Conservation (phyloP, 208 protist species). For the Wallacemonas sp. region DNA sequence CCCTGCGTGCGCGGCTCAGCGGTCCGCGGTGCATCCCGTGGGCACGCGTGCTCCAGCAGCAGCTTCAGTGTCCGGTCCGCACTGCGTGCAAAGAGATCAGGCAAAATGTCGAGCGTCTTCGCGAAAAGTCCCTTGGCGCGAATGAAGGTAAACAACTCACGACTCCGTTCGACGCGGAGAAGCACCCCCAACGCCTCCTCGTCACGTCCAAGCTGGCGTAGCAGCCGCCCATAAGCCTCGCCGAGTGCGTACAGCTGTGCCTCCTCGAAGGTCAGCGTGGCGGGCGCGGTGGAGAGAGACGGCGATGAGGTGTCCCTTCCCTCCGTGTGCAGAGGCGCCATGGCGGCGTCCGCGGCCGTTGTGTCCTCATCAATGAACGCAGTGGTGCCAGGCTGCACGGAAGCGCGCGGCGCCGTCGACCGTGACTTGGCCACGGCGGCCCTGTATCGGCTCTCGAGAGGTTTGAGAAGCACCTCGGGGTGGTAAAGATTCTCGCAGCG, state of each 20-base stretch:
- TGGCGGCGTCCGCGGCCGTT: background rate
- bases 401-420: background rate
- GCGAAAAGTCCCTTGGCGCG: constrained; percentile 9
- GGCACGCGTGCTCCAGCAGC: constrained; percentile 50
- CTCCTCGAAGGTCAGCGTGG: constrained; percentile 15
- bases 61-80: constrained; percentile 43
- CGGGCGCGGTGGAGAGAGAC: background rate
- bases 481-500: constrained; percentile 28
- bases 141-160: constrained; percentile 49
- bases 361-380: too few species aligned
- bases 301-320: too few species aligned
- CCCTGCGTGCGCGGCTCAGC: too few species aligned
- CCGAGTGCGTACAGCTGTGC: constrained; percentile 34
- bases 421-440: background rate
- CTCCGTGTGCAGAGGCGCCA: background rate
- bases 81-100: constrained; percentile 53
- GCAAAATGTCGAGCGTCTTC: constrained; percentile 38
- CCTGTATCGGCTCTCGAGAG: constrained; percentile 38
- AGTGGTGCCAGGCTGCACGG: background rate
- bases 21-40: too few species aligned
- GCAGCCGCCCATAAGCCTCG: constrained; percentile 54
- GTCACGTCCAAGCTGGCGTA: constrained; percentile 35
- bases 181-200: constrained; percentile 68
- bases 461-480: constrained; percentile 29
- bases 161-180: constrained; percentile 36